These are phyloP conservation scores for Rutstroemia sp. DNA, from an alignment of 2,329 filamentous ascomycete species.

Conservation along the genomic window DNA sequence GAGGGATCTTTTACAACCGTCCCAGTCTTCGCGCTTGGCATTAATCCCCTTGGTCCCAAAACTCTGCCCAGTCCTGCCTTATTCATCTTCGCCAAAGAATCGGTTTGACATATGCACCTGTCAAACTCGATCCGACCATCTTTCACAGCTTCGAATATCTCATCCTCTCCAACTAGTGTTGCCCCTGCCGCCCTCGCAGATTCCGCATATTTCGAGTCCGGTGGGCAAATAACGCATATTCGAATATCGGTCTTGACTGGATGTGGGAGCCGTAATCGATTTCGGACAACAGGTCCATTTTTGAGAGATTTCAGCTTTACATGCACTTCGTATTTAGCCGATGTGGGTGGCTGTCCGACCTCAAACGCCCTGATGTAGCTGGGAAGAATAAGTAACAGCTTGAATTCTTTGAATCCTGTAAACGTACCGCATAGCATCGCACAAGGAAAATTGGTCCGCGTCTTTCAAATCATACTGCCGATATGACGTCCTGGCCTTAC, in stretches of 20 bases:
- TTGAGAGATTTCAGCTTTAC: slow-evolving; percentile 77
- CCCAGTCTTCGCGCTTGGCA: slow-evolving; percentile 83
- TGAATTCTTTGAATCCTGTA: not conserved
- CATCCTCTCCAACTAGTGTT: slow-evolving; percentile 74
- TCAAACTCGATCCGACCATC: slow-evolving; percentile 78
- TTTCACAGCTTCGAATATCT: slow-evolving; percentile 71
- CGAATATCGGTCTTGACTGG: slow-evolving; percentile 82
- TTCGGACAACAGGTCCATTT: slow-evolving; percentile 80
- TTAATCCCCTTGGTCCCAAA: slow-evolving; percentile 81
- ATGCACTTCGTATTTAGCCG: slow-evolving; percentile 81
- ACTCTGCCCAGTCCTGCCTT: slow-evolving; percentile 75
- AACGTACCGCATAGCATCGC: slow-evolving; percentile 83
- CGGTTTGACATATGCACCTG: slow-evolving; percentile 75
- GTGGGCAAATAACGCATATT: slow-evolving; percentile 87
- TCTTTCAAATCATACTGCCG: slow-evolving; percentile 30
- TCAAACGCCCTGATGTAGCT: slow-evolving; percentile 90
- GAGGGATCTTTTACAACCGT: slow-evolving; percentile 80
- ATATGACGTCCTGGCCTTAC: slow-evolving; percentile 28
- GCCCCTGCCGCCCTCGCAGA: slow-evolving; percentile 76
- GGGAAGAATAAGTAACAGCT: slow-evolving; percentile 9
- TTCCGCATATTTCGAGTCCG: slow-evolving; percentile 64
- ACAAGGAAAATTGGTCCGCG: slow-evolving; percentile 65
- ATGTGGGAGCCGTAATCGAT: slow-evolving; percentile 80
- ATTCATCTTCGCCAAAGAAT: slow-evolving; percentile 69
- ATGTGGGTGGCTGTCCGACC: slow-evolving; percentile 69